phyloP scores from a whole-genome alignment of 2,329 filamentous ascomycete species.

The Cladophialophora yegresii region DNA sequence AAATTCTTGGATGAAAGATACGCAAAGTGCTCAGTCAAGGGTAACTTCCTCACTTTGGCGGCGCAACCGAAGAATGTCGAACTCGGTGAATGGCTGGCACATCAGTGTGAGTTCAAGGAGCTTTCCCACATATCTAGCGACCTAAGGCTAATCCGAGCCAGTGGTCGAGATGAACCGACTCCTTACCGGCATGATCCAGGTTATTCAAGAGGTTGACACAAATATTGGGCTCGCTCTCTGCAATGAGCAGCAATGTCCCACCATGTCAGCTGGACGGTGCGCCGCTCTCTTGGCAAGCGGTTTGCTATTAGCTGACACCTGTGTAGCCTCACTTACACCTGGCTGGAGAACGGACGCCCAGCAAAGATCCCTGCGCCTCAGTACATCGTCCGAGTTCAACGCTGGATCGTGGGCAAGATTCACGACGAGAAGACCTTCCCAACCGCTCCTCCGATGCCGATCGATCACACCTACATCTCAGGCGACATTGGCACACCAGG shows the following conservation, averaged over 20 bases:
- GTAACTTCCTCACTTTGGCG: constrained; percentile 95
- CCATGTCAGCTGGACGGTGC: constrained; percentile 92
- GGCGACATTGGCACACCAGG: constrained; percentile 54
- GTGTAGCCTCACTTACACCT: constrained; percentile 85
- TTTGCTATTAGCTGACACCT: constrained; percentile 28
- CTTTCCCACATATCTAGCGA: neutral
- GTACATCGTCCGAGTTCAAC: constrained; percentile 94
- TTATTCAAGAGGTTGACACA: constrained; percentile 83
- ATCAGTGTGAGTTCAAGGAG: constrained; percentile 69
- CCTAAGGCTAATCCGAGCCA: constrained; percentile 44
- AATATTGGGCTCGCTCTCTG: constrained; percentile 74
- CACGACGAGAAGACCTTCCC: constrained; percentile 89
- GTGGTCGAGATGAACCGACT: constrained; percentile 92
- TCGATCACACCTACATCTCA: constrained; percentile 58
- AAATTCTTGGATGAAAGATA: constrained; percentile 57
- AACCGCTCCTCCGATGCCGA: constrained; percentile 70
- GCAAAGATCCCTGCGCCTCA: constrained; percentile 90
- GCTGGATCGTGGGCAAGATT: constrained; percentile 96
- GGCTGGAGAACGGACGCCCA: constrained; percentile 85
- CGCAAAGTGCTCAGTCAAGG: constrained; percentile 87
- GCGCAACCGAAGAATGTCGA: constrained; percentile 92
- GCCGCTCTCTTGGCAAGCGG: constrained; percentile 45
- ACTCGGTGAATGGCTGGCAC: constrained; percentile 91
- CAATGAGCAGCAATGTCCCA: constrained; percentile 79
- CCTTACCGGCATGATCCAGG: constrained; percentile 83